Percentiles rank a stretch among this genome's conserved stretches.
phyloP scores from a whole-genome alignment of 495 filamentous ascomycete genomes.

The Penicillium lividum region DNA sequence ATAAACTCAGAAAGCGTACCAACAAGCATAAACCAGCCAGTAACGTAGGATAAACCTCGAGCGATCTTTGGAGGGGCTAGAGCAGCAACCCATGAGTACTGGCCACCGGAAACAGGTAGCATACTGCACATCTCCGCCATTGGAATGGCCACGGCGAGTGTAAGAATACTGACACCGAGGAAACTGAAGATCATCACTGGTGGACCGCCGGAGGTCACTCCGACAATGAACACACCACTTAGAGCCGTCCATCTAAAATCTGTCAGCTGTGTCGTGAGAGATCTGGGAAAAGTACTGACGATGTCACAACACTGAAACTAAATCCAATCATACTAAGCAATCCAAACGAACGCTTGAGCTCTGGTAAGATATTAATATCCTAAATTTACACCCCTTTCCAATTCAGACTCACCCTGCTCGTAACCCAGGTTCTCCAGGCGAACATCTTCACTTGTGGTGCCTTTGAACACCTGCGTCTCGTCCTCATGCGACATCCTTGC shows the following conservation, averaged over 20 bases:
- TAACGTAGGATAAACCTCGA: constrained; percentile 48
- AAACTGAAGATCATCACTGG: constrained; percentile 61
- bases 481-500: constrained; percentile 24
- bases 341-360: constrained; percentile 59
- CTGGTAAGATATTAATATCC: constrained; percentile 28
- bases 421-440: constrained; percentile 49
- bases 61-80: constrained; percentile 54
- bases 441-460: constrained; percentile 39
- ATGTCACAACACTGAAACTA: constrained; percentile 60
- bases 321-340: constrained; percentile 61
- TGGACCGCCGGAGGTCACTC: constrained; percentile 55
- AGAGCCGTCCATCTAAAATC: constrained; percentile 53
- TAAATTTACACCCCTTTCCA: not conserved
- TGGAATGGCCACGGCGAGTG: constrained; percentile 54
- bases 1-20: constrained; percentile 26
- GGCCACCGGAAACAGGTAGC: constrained; percentile 55
- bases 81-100: constrained; percentile 59
- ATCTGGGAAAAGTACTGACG: constrained; percentile 25
- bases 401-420: constrained; percentile 43
- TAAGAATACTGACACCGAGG: constrained; percentile 51
- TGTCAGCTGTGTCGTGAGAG: not conserved
- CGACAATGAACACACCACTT: constrained; percentile 57
- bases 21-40: constrained; percentile 56
- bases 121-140: constrained; percentile 61
- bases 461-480: constrained; percentile 26